Percentiles rank a stretch among this genome's conserved stretches.
These are phyloP conservation scores for Funneliformis caledonium DNA, from an alignment of 371 early-diverging fungal species.

Conservation along the genomic window DNA sequence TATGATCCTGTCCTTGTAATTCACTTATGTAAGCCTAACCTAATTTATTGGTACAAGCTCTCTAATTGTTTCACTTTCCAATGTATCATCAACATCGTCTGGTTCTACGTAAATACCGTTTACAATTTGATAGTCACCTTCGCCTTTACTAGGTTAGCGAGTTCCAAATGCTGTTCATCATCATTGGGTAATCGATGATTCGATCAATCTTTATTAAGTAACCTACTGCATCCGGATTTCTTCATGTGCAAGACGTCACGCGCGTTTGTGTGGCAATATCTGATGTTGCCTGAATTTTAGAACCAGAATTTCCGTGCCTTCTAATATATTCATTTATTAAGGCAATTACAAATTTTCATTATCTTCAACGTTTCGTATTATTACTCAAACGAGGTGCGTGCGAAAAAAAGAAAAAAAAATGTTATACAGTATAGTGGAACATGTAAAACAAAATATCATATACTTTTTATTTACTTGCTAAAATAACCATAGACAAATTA, in stretches of 20 bases:
- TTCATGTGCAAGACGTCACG: neutral
- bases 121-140: neutral
- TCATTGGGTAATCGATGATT: neutral
- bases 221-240: neutral
- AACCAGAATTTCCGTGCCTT: neutral
- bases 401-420: too few relatives aligned
- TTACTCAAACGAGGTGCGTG: neutral
- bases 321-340: neutral
- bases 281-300: neutral
- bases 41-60: neutral
- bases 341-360: neutral
- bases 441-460: neutral
- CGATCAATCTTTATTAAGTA: neutral
- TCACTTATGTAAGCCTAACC: neutral
- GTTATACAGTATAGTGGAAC: too few relatives aligned
- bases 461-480: neutral
- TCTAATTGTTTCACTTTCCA: neutral
- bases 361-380: neutral
- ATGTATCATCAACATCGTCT: neutral
- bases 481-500: neutral
- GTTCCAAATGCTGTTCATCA: neutral
- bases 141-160: neutral
- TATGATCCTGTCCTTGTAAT: neutral
- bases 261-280: conserved; percentile 1
- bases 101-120: neutral